A percentile compares a stretch with the other conserved stretches of the same genome.
phyloP scores from a whole-genome alignment of 768 basidiomycete genomes.

The Suillus hirtellus region DNA sequence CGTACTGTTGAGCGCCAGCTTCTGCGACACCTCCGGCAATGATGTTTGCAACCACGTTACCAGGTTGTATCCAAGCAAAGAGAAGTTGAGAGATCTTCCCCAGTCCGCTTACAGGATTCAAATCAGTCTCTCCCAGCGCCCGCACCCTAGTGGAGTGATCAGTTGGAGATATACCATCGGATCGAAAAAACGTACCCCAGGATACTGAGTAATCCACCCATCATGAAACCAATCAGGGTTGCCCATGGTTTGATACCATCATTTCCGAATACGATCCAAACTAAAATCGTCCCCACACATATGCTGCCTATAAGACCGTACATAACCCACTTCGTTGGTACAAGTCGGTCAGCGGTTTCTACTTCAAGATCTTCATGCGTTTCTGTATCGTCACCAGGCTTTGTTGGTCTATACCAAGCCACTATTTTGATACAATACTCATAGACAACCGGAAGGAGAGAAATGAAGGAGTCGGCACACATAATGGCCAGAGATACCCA shows the following conservation, averaged over 20 bases:
- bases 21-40: slow-evolving; percentile 97
- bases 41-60: slow-evolving; percentile 96
- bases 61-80: slow-evolving; percentile 92
- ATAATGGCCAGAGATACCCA: slow-evolving; percentile 96
- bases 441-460: slow-evolving; percentile 72
- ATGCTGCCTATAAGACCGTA: slow-evolving; percentile 65
- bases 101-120: slow-evolving; percentile 89
- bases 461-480: slow-evolving; percentile 89
- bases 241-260: slow-evolving; percentile 97
- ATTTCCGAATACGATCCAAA: slow-evolving; percentile 87
- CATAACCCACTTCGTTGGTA: slow-evolving; percentile 78
- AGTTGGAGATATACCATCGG: slow-evolving; percentile 9
- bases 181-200: slow-evolving; percentile 62
- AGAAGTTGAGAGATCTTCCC: slow-evolving; percentile 94
- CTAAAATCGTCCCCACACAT: slow-evolving; percentile 68
- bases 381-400: slow-evolving; percentile 21
- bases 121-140: slow-evolving; percentile 93
- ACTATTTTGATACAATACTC: slow-evolving; percentile 47
- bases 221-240: slow-evolving; percentile 76
- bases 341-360: slow-evolving; percentile 78
- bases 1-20: slow-evolving; percentile 88
- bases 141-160: slow-evolving; percentile 60
- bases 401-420: slow-evolving; percentile 29
- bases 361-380: slow-evolving; percentile 57
- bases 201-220: slow-evolving; percentile 83